These are phyloP conservation scores for Micractinium sp. DNA, from an alignment of 139 green algal species.

Conservation along the genomic window DNA sequence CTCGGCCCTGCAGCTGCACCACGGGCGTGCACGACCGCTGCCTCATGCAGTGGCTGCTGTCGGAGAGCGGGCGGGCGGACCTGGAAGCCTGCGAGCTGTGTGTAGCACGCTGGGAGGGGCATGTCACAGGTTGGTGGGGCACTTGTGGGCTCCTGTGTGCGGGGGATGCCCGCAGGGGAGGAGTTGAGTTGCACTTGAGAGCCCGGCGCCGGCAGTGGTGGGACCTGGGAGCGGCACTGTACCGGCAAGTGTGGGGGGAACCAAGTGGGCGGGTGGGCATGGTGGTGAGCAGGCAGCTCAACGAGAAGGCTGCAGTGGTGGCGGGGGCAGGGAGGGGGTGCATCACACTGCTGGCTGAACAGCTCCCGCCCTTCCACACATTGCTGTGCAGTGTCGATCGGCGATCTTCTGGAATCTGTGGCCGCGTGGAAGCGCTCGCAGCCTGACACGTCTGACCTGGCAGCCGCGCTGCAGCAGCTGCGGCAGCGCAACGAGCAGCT, in stretches of 20 bases:
- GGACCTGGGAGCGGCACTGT: no score
- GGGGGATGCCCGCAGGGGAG: no score
- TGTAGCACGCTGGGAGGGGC: neutral
- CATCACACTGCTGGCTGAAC: neutral
- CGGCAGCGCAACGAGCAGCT: neutral
- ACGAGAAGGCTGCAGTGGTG: no score
- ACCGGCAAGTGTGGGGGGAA: no score
- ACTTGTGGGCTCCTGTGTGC: neutral
- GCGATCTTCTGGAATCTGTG: neutral
- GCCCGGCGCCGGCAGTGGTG: no score
- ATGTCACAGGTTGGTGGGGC: neutral
- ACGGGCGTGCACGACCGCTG: slow-evolving; percentile 16
- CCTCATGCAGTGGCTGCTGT: slow-evolving; percentile 12
- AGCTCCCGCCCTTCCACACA: neutral
- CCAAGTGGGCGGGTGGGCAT: no score
- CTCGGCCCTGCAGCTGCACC: neutral
- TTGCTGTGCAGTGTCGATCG: neutral
- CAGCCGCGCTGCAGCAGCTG: neutral
- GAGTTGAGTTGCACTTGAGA: no score
- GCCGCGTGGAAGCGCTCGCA: neutral
- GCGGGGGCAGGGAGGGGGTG: no score
- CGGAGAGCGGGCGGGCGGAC: neutral
- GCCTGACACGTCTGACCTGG: neutral
- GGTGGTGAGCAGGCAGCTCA: no score
- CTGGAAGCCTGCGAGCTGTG: slow-evolving; percentile 2